Evolutionary conservation across 2,329 filamentous ascomycete species (phyloP), one percentile per base, ranked within the genome.

Genomic region (Phaeophleospora eucalypticola): DNA sequence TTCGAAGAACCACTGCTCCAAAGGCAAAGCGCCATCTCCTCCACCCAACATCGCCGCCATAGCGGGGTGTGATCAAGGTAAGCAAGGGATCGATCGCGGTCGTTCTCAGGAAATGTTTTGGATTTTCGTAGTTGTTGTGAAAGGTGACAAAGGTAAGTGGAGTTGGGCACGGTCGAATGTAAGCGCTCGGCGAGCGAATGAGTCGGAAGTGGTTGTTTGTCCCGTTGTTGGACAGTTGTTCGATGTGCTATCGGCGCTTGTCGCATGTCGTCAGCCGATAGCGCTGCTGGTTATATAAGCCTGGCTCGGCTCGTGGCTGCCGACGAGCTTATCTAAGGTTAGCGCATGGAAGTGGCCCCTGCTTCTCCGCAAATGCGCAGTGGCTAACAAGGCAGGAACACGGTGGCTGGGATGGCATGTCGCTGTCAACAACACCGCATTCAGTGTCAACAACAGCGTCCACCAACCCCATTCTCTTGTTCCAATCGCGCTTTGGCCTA

Each of bases 1-100:
- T 69, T 98, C 93, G 79, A 89, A 96, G 70, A 96, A 97, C 93
- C 93, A 98, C 58, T 91, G 86, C 70, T 97, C 93, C 6, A 98
- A 78, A 35, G 91, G 93, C 63, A 95, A 76, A 49, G 66, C 68
- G 47, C 70, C 71, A 52, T 65, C 70, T 24, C 56, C 64, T 38
- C 71, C 68, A 24, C 58, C 65, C 46, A 71, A 56, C 55, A 70
- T 68, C 33, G 71, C 71, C 38, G 73, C 73, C 72, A 76, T 75
- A 52, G 32, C 47, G 51, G 20, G 20, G 34, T 19, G 17, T 19
- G 27, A 29, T 49, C 7, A 29, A 29, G 12, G 12, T 29, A 29
- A 12, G 24, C 36, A 37, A 16, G 36, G 19, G 19, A 24, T 39
- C 35, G 35, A 17, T 19, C 18, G 20, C 35, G n/a, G n/a, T n/a